Conservation (phyloP, 495 filamentous ascomycete species). For the Penicillium coprophilum region DNA sequence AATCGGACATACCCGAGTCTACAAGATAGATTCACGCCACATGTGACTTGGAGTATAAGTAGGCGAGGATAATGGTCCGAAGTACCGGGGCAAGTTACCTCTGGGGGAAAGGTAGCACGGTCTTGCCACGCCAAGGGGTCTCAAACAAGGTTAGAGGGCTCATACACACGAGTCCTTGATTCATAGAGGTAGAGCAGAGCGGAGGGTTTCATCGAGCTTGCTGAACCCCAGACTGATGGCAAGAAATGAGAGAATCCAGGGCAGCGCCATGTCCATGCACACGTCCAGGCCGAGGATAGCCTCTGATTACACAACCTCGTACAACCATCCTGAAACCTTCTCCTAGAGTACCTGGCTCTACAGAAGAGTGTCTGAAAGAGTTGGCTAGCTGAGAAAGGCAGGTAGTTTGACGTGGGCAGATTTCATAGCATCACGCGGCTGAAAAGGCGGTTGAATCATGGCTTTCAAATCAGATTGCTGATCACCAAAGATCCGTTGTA, state of each 20-base stretch:
- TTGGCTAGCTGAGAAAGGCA: conserved; percentile 14
- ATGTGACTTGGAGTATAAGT: conserved; percentile 5
- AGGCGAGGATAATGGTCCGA: neutral
- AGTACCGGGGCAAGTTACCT: conserved; percentile 1
- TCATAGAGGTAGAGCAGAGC: neutral
- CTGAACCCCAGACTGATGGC: conserved; percentile 14
- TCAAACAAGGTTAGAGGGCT: neutral
- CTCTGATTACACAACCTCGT: conserved; percentile 15
- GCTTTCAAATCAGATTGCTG: conserved; percentile 17
- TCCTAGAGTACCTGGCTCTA: neutral
- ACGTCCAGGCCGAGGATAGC: conserved; percentile 7
- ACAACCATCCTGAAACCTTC: conserved; percentile 11
- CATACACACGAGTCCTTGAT: neutral
- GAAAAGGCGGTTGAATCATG: conserved; percentile 5
- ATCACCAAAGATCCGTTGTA: conserved; percentile 18
- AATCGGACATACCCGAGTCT: conserved; percentile 3
- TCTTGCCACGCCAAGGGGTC: neutral
- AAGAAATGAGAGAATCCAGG: conserved; percentile 5
- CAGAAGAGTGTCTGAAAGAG: neutral
- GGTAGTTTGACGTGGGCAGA: conserved; percentile 1
- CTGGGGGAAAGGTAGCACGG: conserved; percentile 1
- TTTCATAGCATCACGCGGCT: conserved; percentile 19
- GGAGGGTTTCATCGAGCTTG: conserved; percentile 10
- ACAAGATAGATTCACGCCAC: neutral
- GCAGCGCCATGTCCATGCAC: conserved; percentile 1